Percentiles rank a stretch among this genome's conserved stretches.
Conservation (phyloP, 495 filamentous ascomycete species). For the Podospora pseudocomata region DNA sequence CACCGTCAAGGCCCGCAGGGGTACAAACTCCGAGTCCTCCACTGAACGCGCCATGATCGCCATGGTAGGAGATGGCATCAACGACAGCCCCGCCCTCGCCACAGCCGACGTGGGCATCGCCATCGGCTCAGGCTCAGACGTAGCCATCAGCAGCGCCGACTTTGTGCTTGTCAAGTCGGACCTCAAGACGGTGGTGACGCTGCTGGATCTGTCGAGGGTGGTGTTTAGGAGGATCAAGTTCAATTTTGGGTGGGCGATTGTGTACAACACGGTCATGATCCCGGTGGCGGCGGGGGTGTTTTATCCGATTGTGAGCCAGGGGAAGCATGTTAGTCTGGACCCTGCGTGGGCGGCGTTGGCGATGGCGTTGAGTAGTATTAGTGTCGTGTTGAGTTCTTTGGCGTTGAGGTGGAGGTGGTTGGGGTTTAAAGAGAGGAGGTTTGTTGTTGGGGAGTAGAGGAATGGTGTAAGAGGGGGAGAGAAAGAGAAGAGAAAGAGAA, state of each 20-base stretch:
- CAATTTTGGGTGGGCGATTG: slow-evolving; percentile 86
- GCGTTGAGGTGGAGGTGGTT: slow-evolving; percentile 54
- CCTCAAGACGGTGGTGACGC: slow-evolving; percentile 63
- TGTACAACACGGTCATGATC: slow-evolving; percentile 77
- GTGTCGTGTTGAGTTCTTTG: slow-evolving; percentile 70
- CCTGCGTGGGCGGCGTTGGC: slow-evolving; percentile 84
- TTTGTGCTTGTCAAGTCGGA: slow-evolving; percentile 82
- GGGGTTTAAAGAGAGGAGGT: slow-evolving; percentile 43
- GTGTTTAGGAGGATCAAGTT: slow-evolving; percentile 78
- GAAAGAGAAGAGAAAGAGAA: background rate
- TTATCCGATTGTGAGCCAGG: slow-evolving; percentile 61
- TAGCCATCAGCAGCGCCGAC: slow-evolving; percentile 75
- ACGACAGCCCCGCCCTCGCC: slow-evolving; percentile 79
- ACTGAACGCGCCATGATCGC: slow-evolving; percentile 41
- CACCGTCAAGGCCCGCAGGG: slow-evolving; percentile 41
- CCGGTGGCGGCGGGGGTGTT: slow-evolving; percentile 80
- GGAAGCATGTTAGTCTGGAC: slow-evolving; percentile 56
- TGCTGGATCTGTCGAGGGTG: slow-evolving; percentile 64
- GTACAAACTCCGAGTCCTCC: slow-evolving; percentile 23
- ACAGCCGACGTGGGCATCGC: slow-evolving; percentile 80
- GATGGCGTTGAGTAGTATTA: slow-evolving; percentile 83
- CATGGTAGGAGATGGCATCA: slow-evolving; percentile 81
- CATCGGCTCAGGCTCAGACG: slow-evolving; percentile 77
- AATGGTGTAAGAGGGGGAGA: background rate
- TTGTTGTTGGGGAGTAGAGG: background rate